Base-by-base conservation (phyloP, 352 stramenopile genomes). In the Sclerospora graminicola region DNA sequence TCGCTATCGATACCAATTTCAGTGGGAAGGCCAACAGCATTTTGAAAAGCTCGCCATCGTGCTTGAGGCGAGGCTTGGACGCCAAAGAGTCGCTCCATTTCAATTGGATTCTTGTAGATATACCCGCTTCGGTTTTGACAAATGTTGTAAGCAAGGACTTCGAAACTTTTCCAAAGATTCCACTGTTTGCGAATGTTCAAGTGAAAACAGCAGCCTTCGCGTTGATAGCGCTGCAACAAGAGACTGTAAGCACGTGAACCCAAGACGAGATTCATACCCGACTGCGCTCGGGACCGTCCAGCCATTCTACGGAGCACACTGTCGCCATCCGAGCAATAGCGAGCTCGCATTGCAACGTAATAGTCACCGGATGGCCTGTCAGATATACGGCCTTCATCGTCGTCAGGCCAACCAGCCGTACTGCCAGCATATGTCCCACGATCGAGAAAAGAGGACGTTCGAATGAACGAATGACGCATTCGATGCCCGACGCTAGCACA, bases 91-190 rank as follows among this genome's bases (percentile, higher is more conserved):
- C 81, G 60, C 42, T 87, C 57, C 81, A 93, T 90, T 45, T 90
- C 81, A 2, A 45, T 18, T 2, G 81, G 78, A 46, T 93, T 93
- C 58, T 93, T 93, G 73, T 93, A 93, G 33, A 93, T 80, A 43
- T 93, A 93, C 8, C 78, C 76, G 2, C 73, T 88, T 2, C 81
- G 69, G 43, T 93, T 66, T 54, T 93, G 76, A 45, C 81, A 93
- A 46, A 93, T 85, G 41, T 93, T 93, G 66, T 88, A 90, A 39
- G 81, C 81, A 7, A 93, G 56, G 39, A 93, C 73, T 55, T 93
- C 81, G 30, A 93, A 88, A 40, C 76, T 88, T 45, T 89, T 93
- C 75, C 77, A 93, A 5, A 90, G 54, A 16, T 85, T 63, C 72
- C 78, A 93, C 41, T 93, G 81, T 58, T 87, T 88, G 31, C 67